These are phyloP conservation scores for Xanthoparmelia taractica DNA, from an alignment of 495 filamentous ascomycete genomes.

Conservation along the genomic window DNA sequence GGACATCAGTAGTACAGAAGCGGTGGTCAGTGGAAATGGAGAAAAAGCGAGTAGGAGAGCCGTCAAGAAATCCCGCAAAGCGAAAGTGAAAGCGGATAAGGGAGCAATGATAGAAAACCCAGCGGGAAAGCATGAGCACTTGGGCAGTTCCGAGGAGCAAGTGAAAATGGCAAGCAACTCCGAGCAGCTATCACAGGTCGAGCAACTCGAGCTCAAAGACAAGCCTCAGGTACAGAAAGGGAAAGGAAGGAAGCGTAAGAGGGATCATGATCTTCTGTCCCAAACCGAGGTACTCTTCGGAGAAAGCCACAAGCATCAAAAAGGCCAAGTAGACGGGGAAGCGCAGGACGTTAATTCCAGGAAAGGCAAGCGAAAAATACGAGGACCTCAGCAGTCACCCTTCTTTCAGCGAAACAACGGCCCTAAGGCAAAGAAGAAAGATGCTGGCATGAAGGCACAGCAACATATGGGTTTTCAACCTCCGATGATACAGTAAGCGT, in stretches of 20 bases:
- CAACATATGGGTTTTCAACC: constrained; percentile 19
- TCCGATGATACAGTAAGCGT: constrained; percentile 29
- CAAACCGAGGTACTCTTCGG: neutral
- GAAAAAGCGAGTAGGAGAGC: neutral
- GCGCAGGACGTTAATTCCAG: neutral
- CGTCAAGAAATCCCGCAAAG: neutral
- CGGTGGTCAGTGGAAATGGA: neutral
- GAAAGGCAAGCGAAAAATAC: neutral
- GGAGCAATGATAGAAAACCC: neutral
- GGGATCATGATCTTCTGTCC: neutral
- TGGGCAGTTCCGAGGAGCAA: neutral
- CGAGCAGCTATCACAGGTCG: no score
- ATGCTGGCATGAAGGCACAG: neutral
- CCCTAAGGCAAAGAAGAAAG: neutral
- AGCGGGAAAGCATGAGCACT: neutral
- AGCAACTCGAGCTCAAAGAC: no score
- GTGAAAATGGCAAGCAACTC: neutral
- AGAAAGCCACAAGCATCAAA: neutral
- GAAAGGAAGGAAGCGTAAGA: neutral
- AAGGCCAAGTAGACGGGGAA: neutral
- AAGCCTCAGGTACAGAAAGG: no score
- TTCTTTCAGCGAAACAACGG: neutral
- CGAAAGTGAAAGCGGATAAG: neutral
- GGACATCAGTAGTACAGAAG: neutral
- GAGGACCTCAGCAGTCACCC: neutral